Evolutionary conservation across 2,329 filamentous ascomycete species (phyloP), one percentile per base, ranked within the genome.

Genomic region (Xylaria sp.): DNA sequence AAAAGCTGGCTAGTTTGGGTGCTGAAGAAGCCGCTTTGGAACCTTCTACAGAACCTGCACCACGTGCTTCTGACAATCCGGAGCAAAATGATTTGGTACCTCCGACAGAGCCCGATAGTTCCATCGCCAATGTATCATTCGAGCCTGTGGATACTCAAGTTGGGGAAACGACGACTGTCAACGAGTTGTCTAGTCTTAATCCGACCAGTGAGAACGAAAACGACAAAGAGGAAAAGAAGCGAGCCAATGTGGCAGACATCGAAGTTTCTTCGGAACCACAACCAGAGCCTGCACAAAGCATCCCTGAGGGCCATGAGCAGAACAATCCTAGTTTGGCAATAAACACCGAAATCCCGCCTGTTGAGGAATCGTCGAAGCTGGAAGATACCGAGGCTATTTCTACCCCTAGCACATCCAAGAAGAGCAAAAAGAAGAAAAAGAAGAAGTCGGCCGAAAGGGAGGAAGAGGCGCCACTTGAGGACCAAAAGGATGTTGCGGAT

Each of bases 341-440:
- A 25, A 32, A 59, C 18, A 3, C 41, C 4, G 37, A 50, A 56
- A 48, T 3, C 6, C 32, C 32, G 13, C 48, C 59, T 3, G 23
- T 8, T 13, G 56, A 65, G 5, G 69, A 58, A 37, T 10, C n/a
- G 18, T n/a, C 48, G 10, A 61, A 58, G 12, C n/a, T 9, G 32
- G 68, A 70, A 23, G 54, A 68, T 65, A 51, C 44, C 5, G 9
- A 62, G 28, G 39, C 41, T 23, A 41, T 44, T 50, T 13, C 71
- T 52, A 52, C 39, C 39, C 58, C 63, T 20, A 51, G 62, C 39
- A 66, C 73, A 34, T 37, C 69, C 63, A 75, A 64, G 48, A 68
- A 72, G 44, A 74, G 65, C 59, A 81, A 81, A 74, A 82, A 84
- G 66, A 77, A 76, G 63, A 79, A 79, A 65, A 80, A 28, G 28